Conservation (phyloP, 2,329 filamentous ascomycete species). For the Pestalotiopsis sp. region DNA sequence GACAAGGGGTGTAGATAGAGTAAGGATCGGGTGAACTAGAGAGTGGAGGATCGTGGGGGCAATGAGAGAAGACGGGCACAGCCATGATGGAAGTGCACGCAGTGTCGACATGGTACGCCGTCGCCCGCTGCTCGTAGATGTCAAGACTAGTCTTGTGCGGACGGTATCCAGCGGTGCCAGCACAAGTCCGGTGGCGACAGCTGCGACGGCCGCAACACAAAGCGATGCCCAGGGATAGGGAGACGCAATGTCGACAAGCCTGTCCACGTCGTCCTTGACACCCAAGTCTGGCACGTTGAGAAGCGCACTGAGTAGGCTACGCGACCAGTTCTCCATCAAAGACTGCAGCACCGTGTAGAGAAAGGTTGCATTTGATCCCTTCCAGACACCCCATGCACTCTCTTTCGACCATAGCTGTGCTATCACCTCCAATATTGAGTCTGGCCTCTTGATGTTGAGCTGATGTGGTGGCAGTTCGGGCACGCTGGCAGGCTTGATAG, state of each 20-base stretch:
- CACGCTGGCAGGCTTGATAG: slow-evolving; percentile 38
- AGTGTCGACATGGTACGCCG: slow-evolving; percentile 80
- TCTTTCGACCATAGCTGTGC: slow-evolving; percentile 88
- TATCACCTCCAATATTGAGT: slow-evolving; percentile 85
- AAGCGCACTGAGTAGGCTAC: slow-evolving; percentile 86
- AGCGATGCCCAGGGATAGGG: slow-evolving; percentile 83
- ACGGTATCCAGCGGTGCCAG: slow-evolving; percentile 89
- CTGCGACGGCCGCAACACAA: slow-evolving; percentile 67
- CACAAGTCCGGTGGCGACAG: slow-evolving; percentile 74
- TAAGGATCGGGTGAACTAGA: slow-evolving; percentile 80
- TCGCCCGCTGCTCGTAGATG: slow-evolving; percentile 73
- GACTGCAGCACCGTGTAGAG: slow-evolving; percentile 86
- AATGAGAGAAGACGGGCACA: slow-evolving; percentile 71
- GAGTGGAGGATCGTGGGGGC: slow-evolving; percentile 87
- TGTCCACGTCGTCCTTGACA: slow-evolving; percentile 75
- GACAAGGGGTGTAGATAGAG: slow-evolving; percentile 80
- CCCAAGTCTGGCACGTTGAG: slow-evolving; percentile 87
- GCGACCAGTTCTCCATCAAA: slow-evolving; percentile 88
- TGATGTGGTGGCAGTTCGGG: slow-evolving; percentile 53
- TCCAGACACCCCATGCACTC: slow-evolving; percentile 92
- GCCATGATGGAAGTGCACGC: slow-evolving; percentile 75
- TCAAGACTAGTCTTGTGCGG: slow-evolving; percentile 85
- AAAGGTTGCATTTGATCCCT: slow-evolving; percentile 89
- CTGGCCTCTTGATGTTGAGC: slow-evolving; percentile 71
- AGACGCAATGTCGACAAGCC: slow-evolving; percentile 71